Evolutionary conservation across 177 flowering plant genomes (phyloP).

Genomic region (Telopea speciosissima): DNA sequence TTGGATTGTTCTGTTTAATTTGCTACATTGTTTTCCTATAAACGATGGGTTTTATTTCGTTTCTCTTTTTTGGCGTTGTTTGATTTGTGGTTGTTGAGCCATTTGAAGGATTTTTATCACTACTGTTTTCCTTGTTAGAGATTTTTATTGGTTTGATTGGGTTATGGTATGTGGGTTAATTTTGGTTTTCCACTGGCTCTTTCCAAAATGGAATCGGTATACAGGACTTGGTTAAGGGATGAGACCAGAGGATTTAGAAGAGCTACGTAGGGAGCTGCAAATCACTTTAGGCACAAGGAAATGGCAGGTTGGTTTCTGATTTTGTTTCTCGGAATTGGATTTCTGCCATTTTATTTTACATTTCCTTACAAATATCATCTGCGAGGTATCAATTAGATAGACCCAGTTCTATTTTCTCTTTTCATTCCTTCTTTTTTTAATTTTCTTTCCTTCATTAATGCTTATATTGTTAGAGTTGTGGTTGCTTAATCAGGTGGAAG

Average conservation of each 20-base stretch:
- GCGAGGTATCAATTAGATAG: not conserved
- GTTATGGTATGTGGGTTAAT: not conserved
- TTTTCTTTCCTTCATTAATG: not conserved
- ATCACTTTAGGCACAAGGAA: slow-evolving; percentile 80
- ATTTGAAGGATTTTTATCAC: too few relatives aligned
- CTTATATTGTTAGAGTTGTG: slow-evolving; percentile 10
- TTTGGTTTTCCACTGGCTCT: slow-evolving; percentile 5
- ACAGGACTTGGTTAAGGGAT: slow-evolving; percentile 56
- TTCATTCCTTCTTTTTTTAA: not conserved
- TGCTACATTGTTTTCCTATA: not conserved
- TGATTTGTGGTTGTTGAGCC: too few relatives aligned
- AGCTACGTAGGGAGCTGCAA: slow-evolving; percentile 61
- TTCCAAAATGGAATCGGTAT: slow-evolving; percentile 81
- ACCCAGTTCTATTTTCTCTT: not conserved
- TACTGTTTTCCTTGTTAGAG: too few relatives aligned
- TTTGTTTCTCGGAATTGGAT: not conserved
- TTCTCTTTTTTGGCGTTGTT: not conserved
- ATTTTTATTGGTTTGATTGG: not conserved
- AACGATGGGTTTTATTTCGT: not conserved
- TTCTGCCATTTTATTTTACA: not conserved
- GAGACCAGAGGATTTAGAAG: slow-evolving; percentile 33
- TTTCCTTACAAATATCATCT: not conserved
- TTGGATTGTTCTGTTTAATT: not conserved
- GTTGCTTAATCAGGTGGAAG: slow-evolving; percentile 62
- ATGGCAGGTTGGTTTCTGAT: slow-evolving; percentile 66